Percentiles rank a stretch among this genome's conserved stretches.
These are phyloP conservation scores for Heterobasidion parviporum DNA, from an alignment of 1,284 basidiomycete genomes.

Conservation along the genomic window DNA sequence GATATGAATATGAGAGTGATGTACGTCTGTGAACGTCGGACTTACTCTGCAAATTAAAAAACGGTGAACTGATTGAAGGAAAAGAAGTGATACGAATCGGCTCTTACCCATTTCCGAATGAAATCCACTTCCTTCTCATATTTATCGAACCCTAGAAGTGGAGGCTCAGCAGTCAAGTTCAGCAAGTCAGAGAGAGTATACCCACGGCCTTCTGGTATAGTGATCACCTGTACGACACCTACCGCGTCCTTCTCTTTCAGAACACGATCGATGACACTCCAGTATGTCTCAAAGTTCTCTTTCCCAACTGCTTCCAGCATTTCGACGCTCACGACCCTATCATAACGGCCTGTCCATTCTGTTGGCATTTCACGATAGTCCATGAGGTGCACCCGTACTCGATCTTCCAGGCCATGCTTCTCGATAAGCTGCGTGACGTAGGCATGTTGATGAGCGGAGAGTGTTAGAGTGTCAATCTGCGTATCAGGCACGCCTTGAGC, in stretches of 20 bases:
- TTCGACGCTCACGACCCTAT: slow-evolving; percentile 69
- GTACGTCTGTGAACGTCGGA: no score
- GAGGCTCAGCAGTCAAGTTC: not conserved
- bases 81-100: not conserved
- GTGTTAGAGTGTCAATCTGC: slow-evolving; percentile 67
- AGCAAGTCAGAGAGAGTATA: slow-evolving; percentile 9
- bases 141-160: slow-evolving; percentile 38
- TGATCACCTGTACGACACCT: slow-evolving; percentile 74
- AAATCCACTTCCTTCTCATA: slow-evolving; percentile 65
- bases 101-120: slow-evolving; percentile 69
- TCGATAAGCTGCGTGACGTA: slow-evolving; percentile 56
- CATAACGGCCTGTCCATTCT: slow-evolving; percentile 55
- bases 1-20: not conserved
- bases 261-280: slow-evolving; percentile 60
- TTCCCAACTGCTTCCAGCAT: slow-evolving; percentile 77
- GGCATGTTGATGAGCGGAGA: slow-evolving; percentile 62
- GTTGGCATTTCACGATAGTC: slow-evolving; percentile 47
- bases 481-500: slow-evolving; percentile 43
- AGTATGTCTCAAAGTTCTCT: slow-evolving; percentile 62
- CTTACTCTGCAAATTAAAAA: slow-evolving; percentile 2
- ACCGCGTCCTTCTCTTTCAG: slow-evolving; percentile 55
- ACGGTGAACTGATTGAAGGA: slow-evolving; percentile 1
- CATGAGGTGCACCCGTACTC: slow-evolving; percentile 67
- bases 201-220: slow-evolving; percentile 69
- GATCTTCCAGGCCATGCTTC: slow-evolving; percentile 36